Evolutionary conservation across 2,329 filamentous ascomycete species (phyloP), one percentile per base, ranked within the genome.

Genomic region (Ophiostoma sp.): DNA sequence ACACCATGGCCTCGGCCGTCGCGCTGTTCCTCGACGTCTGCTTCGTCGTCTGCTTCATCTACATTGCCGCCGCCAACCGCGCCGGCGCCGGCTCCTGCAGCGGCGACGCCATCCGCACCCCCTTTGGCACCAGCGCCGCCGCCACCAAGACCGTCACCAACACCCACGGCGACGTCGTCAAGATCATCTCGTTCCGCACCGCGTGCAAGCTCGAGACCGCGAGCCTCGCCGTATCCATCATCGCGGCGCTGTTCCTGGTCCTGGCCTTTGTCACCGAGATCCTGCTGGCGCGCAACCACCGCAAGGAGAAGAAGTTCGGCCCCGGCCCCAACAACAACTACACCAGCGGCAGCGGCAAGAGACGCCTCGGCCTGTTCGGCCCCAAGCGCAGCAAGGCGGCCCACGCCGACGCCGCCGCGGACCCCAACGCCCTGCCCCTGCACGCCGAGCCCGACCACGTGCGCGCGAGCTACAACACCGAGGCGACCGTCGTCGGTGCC

Each of bases 191-290:
- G 64, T 82, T 80, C 70, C 76, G 74, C 52, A 77, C 77, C 7
- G 87, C 89, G 0, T 97, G 93, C 81, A 83, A 83, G 69, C 81
- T 97, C 73, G 87, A 96, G 79, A 91, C 88, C 65, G 92, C 89
- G 62, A 85, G 83, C 70, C 88, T 97, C 72, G 90, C 91, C 3
- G 87, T 95, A 16, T 81, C 93, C 42, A 90, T 97, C 70, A 85
- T 93, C 68, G 90, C 84, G 75, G 87, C 90, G 66, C 72, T 79
- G 73, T 80, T 76, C 67, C 74, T 76, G 67, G 38, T 75, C 64
- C 36, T 75, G 66, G 72, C 76, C 9, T 69, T 72, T 44, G 40
- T 73, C 49, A 70, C 71, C 40, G 76, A 76, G 70, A 52, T 75
- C 27, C 65, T 69, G n/a, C 73, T 77, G 7, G 71, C 71, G 67